Conservation (phyloP, 371 early-diverging fungal genomes). For the Zychaea mexicana region DNA sequence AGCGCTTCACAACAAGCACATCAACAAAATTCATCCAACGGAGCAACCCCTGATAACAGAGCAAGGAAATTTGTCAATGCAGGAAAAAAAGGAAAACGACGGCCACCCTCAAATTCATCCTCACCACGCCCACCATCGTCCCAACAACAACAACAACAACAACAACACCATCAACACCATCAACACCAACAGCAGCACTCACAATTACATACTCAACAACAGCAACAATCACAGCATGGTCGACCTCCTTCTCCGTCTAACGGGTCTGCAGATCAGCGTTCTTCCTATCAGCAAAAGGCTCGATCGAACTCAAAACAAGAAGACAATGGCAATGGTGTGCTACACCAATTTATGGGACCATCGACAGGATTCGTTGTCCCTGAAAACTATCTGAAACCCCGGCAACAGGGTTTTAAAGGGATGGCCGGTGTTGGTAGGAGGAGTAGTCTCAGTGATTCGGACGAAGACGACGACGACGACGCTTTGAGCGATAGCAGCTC, state of each 20-base stretch:
- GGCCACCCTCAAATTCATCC: slow-evolving; percentile 8
- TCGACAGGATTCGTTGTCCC: slow-evolving; percentile 50
- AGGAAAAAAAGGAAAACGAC: slow-evolving; percentile 23
- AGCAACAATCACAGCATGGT: slow-evolving; percentile 3
- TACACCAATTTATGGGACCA: slow-evolving; percentile 10
- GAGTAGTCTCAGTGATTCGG: slow-evolving; percentile 16
- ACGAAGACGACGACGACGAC: slow-evolving; percentile 21
- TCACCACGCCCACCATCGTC: not conserved
- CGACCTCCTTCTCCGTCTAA: not conserved
- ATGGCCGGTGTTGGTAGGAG: slow-evolving; percentile 8
- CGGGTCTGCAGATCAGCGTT: not conserved
- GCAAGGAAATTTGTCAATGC: slow-evolving; percentile 13
- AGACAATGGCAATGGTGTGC: not conserved
- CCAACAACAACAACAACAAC: slow-evolving; percentile 8
- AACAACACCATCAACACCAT: not conserved
- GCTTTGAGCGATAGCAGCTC: slow-evolving; percentile 8
- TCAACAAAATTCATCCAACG: slow-evolving; percentile 12
- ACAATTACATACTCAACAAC: not conserved
- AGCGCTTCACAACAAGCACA: slow-evolving; percentile 19
- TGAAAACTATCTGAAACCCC: slow-evolving; percentile 38
- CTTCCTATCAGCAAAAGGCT: not conserved
- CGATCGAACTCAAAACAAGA: not conserved
- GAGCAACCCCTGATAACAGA: not conserved
- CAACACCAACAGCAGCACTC: not conserved
- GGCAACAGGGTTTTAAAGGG: not conserved